Evolutionary conservation across 345 rosid species (phyloP), one percentile per base, ranked within the genome.

Genomic region (Pistacia atlantica): DNA sequence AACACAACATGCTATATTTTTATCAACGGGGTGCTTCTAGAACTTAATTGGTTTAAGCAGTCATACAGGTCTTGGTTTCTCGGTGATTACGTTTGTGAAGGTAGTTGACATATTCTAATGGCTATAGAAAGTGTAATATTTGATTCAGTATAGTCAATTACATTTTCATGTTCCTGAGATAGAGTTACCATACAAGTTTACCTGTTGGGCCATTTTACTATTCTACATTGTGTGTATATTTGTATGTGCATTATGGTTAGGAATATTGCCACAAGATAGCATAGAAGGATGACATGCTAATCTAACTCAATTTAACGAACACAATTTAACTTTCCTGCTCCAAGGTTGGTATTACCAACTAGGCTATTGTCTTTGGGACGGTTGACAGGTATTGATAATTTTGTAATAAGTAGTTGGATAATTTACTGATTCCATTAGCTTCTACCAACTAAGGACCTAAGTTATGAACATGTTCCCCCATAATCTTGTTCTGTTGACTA

Each of bases 11-110:
- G 88, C 84, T 95, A 89, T 83, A 86, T 92, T 48, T 78, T 89
- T 13, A 62, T 14, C n/a, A 72, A 87, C 67, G 91, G 80, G 51
- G 71, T 83, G 78, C 91, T 93, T 69, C 98, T 88, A 42, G 99
- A 95, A 77, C 82, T 95, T 79, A 90, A 95, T 52, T 89, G 94
- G 93, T 92, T 91, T 75, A 95, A 95, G 87, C 94, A 87, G 80
- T 78, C 90, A 5, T 86, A 89, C 82, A 88, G 92, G 66, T 95
- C 99, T 75, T 95, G 99, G 99, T 92, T 95, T 81, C 70, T 93
- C 11, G 98, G 99, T 70, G 90, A 91, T 81, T 93, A 91, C 79
- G 82, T 92, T 69, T 89, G 83, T 74, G 80, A 89, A 89, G 99
- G 99, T 91, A 82, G 38, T 48, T 59, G n/a, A 31, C 42, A 5